These are phyloP conservation scores for Colletotrichum sp. DNA, from an alignment of 2,329 filamentous ascomycete genomes.

Conservation along the genomic window DNA sequence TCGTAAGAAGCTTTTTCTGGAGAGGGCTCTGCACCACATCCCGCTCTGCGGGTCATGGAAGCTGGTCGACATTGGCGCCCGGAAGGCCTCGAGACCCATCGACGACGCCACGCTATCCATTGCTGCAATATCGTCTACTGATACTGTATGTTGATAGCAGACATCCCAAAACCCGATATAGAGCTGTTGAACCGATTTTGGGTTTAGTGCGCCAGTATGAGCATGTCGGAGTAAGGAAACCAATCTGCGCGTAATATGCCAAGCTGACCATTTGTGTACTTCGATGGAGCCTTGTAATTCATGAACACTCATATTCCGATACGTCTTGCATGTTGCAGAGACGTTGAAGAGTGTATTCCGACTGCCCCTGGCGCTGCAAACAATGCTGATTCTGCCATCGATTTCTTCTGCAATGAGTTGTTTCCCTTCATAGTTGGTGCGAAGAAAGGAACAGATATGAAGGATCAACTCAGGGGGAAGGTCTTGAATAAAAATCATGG, in stretches of 20 bases:
- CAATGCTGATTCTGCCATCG: neutral
- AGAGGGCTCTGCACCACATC: neutral
- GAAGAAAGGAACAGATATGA: neutral
- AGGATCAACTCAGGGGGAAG: neutral
- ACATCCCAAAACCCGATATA: neutral
- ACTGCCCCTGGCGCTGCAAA: fast-evolving
- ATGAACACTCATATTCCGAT: neutral
- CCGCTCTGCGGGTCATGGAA: neutral
- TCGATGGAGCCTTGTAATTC: neutral
- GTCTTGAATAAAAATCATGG: fast-evolving
- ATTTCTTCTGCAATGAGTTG: neutral
- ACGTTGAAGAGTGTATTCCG: neutral
- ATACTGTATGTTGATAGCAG: neutral
- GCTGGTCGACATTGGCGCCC: neutral
- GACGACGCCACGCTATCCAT: neutral
- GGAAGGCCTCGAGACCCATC: neutral
- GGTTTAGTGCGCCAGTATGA: neutral
- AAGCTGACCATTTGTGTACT: neutral
- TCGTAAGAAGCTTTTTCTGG: neutral
- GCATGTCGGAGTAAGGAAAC: neutral
- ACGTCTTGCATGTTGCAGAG: neutral
- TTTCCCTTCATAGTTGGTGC: neutral
- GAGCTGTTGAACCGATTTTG: neutral
- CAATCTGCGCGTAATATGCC: neutral
- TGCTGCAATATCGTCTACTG: neutral